phyloP scores from a whole-genome alignment of 805 yeast species.

The Saccharomyces jurei region DNA sequence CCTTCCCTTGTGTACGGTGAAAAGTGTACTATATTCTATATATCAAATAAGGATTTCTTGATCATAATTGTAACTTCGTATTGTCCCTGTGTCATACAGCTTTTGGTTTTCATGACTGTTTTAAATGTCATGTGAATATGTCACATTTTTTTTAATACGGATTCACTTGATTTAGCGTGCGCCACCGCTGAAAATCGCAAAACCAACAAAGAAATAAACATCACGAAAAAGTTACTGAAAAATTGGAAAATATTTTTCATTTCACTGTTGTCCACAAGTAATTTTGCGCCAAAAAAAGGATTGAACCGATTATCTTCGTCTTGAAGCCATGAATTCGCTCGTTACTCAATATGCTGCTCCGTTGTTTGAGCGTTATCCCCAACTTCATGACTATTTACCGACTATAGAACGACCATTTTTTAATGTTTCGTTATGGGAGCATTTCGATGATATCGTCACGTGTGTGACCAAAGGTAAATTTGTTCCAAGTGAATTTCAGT shows the following conservation, averaged over 20 bases:
- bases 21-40: background rate
- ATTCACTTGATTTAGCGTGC: background rate
- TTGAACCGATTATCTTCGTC: background rate
- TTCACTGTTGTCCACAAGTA: background rate
- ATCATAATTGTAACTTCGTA: background rate
- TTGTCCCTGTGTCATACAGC: background rate
- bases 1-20: background rate
- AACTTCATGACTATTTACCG: slow-evolving; percentile 18
- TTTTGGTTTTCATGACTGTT: background rate
- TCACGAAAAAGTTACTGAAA: background rate
- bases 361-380: slow-evolving; percentile 16
- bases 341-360: slow-evolving; percentile 13
- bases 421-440: slow-evolving; percentile 28
- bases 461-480: slow-evolving; percentile 20
- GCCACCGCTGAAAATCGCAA: background rate
- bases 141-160: background rate
- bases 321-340: slow-evolving; percentile 8
- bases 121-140: background rate
- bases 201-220: background rate
- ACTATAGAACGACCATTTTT: slow-evolving; percentile 31
- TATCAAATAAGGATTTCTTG: background rate
- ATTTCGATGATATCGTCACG: slow-evolving; percentile 20
- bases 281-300: background rate
- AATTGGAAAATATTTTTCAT: background rate
- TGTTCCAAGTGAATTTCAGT: slow-evolving; percentile 46